phyloP scores from a whole-genome alignment of 2,329 filamentous ascomycete species.

The Monosporascus sp. region DNA sequence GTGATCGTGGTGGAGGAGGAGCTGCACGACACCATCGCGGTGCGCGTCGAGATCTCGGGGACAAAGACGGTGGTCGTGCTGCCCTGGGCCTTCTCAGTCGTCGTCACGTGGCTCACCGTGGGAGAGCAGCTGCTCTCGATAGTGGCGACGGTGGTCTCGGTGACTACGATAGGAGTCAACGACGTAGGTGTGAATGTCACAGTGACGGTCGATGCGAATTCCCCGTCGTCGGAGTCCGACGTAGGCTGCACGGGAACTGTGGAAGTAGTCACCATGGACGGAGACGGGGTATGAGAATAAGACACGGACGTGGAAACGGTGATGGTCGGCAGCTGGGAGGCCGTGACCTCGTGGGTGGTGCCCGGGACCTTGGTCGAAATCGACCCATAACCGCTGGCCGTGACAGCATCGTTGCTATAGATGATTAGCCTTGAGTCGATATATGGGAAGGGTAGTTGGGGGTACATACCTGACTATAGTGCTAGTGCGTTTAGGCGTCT shows the following conservation, averaged over 20 bases:
- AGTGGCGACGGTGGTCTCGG: constrained; percentile 3
- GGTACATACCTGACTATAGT: not conserved
- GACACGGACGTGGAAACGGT: constrained; percentile 5
- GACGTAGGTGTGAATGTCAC: constrained; percentile 9
- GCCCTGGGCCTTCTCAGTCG: not conserved
- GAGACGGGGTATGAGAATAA: not conserved
- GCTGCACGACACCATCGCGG: not conserved
- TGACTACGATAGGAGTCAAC: constrained; percentile 1
- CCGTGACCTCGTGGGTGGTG: not conserved
- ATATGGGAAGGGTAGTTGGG: not conserved
- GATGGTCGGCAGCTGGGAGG: not conserved
- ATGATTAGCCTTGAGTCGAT: not conserved
- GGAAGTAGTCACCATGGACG: not conserved
- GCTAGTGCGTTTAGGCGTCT: not conserved
- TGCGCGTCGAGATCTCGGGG: not conserved
- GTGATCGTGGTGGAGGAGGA: not conserved
- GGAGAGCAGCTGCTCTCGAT: not conserved
- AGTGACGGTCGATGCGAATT: constrained; percentile 7
- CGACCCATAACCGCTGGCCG: not conserved
- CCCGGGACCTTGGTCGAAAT: not conserved
- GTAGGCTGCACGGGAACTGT: too few relatives aligned
- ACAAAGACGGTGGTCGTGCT: not conserved
- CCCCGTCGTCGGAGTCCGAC: not conserved
- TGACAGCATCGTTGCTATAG: constrained; percentile 1
- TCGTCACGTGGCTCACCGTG: not conserved